Evolutionary conservation across 768 basidiomycete species (phyloP).

Genomic region (Hydnomerulius pinastri): DNA sequence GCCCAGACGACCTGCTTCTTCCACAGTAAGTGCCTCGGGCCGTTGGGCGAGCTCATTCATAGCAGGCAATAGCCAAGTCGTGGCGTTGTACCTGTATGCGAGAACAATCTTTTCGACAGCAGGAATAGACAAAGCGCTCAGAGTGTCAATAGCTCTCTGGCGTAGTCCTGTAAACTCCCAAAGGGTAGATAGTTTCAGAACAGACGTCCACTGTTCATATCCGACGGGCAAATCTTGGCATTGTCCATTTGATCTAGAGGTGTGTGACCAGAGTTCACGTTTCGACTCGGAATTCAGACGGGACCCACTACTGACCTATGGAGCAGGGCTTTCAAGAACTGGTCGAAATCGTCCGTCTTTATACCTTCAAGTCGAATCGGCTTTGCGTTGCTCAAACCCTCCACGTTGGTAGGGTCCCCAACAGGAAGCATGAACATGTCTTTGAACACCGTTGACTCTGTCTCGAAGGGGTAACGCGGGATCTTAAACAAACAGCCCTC

Average conservation of each 20-base stretch:
- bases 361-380: conserved; percentile 19
- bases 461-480: conserved; percentile 16
- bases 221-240: conserved; percentile 15
- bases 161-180: conserved; percentile 38
- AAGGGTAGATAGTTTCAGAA: conserved; percentile 38
- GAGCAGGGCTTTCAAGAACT: conserved; percentile 14
- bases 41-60: conserved; percentile 32
- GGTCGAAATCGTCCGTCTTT: conserved; percentile 17
- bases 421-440: conserved; percentile 22
- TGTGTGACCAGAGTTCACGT: background rate
- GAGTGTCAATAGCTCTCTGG: conserved; percentile 24
- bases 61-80: conserved; percentile 38
- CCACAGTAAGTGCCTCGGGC: conserved; percentile 7
- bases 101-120: conserved; percentile 37
- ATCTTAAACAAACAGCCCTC: conserved; percentile 22
- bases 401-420: background rate
- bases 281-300: too few relatives aligned
- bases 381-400: conserved; percentile 14
- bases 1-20: conserved; percentile 33
- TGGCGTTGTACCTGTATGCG: conserved; percentile 28
- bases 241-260: conserved; percentile 2
- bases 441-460: conserved; percentile 18
- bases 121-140: conserved; percentile 11
- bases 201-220: conserved; percentile 36
- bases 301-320: conserved; percentile 8